These are phyloP conservation scores for Potentilla sterilis DNA, from an alignment of 306 rosid species.

Conservation along the genomic window DNA sequence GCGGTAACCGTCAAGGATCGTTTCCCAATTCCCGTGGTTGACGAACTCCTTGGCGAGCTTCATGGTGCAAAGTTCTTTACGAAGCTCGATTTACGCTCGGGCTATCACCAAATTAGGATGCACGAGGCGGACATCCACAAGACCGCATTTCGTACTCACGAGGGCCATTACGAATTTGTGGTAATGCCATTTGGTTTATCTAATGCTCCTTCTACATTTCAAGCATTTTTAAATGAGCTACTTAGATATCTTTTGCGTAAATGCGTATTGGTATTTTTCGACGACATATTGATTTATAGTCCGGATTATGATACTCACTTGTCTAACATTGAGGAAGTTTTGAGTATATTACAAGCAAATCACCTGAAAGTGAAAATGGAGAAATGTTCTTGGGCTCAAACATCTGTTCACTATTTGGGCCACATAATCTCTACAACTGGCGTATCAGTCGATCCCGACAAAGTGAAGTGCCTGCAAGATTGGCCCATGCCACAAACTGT, in stretches of 20 bases:
- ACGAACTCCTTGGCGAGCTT: background rate
- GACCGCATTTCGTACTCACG: no score
- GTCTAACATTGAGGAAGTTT: background rate
- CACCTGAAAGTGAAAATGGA: no score
- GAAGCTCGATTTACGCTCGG: background rate
- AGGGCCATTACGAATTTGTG: no score
- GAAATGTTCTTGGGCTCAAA: background rate
- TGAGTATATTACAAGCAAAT: fast-evolving
- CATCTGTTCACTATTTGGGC: background rate
- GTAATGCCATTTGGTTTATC: no score
- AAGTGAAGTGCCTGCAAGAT: background rate
- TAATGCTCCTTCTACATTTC: background rate
- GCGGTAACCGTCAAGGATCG: background rate
- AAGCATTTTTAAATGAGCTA: no score
- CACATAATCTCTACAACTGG: background rate
- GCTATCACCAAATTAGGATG: background rate
- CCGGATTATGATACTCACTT: fast-evolving
- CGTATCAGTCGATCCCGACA: background rate
- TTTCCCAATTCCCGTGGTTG: background rate
- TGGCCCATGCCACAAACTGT: background rate
- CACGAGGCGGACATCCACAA: no score
- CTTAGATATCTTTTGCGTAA: no score
- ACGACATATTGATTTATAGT: background rate
- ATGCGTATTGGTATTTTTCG: background rate
- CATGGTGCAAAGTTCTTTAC: background rate